Evolutionary conservation across 805 yeast genomes (phyloP), one percentile per base, ranked within the genome.

Genomic region (Ogataea paraovalis): DNA sequence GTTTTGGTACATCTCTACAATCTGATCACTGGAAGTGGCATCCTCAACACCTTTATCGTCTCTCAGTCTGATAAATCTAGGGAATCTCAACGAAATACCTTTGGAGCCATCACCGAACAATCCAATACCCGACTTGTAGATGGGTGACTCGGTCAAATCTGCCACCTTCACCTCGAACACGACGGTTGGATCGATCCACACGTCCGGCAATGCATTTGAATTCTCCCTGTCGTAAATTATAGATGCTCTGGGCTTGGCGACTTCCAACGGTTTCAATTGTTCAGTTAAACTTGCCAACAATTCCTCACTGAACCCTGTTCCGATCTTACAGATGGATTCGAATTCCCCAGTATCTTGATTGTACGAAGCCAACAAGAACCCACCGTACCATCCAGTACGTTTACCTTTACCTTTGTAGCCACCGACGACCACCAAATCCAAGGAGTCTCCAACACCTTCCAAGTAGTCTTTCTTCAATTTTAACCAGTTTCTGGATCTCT

Each of bases 251-350:
- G 96, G 85, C n/a, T 64, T 69, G 0, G 69, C 60, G 13, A 80
- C 76, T 45, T 82, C 94, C 0, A 89, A 80, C 2, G 87, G 83
- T 38, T 83, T 79, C 48, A 94, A 73, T 42, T 72, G 72, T 22
- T 75, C 77, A 57, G 83, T 73, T 28, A 94, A 64, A 23, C 67
- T 68, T 32, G 79, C 80, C 48, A 94, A 73, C 59, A 82, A 77
- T 54, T 85, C 97, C 55, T 94, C 99, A 37, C 90, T 80, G 61
- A 94, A 94, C 0, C 99, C 99, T 0, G 99, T 94, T 42, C 99
- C 99, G 46, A 95, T 91, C 65, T 94, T 94, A 70, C 99, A 94
- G 38, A 96, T 85, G 0, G 97, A 87, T 66, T 94, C 98, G 63
- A 79, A 89, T 59, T 91, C 97, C 20, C 95, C 98, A 0, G 89